Evolutionary conservation across 2,329 filamentous ascomycete genomes (phyloP).

Genomic region (Verticillium nubilum): DNA sequence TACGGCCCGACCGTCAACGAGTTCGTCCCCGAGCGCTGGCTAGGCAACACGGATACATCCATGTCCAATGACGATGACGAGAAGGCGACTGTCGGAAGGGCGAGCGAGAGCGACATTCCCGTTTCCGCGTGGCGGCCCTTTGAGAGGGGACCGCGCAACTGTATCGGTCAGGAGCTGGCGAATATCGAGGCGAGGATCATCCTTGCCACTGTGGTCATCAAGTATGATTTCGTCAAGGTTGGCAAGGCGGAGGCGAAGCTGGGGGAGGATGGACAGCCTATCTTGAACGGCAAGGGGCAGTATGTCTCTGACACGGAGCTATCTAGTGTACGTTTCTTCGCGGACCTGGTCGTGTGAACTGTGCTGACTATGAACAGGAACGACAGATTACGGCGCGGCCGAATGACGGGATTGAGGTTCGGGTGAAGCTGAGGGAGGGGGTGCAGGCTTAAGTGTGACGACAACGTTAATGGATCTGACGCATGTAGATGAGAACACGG

Average conservation of each 20-base stretch:
- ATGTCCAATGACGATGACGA: constrained; percentile 12
- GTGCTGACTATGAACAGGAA: constrained; percentile 1
- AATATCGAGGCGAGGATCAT: constrained; percentile 47
- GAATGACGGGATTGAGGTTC: constrained; percentile 8
- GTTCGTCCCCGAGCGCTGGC: constrained; percentile 35
- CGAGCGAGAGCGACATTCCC: constrained; percentile 9
- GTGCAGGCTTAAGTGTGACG: background rate
- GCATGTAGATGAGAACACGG: too few relatives aligned
- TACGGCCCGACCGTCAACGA: constrained; percentile 27
- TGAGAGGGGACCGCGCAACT: constrained; percentile 45
- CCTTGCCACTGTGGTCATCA: constrained; percentile 23
- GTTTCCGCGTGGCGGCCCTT: constrained; percentile 46
- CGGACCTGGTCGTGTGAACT: too few relatives aligned
- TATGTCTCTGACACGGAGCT: constrained; percentile 8
- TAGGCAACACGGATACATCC: constrained; percentile 20
- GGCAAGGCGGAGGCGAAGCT: constrained; percentile 10
- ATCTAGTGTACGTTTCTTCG: constrained; percentile 9
- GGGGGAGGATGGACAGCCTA: constrained; percentile 5
- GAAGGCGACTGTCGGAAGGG: constrained; percentile 1
- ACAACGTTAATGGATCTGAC: too few relatives aligned
- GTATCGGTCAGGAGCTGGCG: constrained; percentile 50
- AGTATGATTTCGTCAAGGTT: constrained; percentile 14
- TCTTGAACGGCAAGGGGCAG: constrained; percentile 11
- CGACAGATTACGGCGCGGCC: constrained; percentile 13
- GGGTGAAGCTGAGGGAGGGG: constrained; percentile 5